Evolutionary conservation across 1,139 yeast species (phyloP).

Genomic region (Taiozyma sp.): DNA sequence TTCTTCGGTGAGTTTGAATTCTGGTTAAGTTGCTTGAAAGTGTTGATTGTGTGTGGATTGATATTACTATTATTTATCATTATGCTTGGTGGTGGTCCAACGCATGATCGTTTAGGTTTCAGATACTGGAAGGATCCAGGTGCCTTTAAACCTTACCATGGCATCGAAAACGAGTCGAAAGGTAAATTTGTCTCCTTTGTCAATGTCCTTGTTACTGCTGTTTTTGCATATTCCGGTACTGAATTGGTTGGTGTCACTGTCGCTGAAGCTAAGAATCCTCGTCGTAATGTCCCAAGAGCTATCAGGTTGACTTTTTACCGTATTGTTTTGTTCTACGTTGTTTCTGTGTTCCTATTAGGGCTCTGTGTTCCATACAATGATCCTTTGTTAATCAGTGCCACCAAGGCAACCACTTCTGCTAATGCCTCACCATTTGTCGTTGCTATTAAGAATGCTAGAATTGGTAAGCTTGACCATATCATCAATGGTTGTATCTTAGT

Average conservation of each 20-base stretch:
- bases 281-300: constrained; percentile 70
- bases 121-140: constrained; percentile 57
- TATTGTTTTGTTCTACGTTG: constrained; percentile 60
- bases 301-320: constrained; percentile 70
- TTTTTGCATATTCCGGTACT: constrained; percentile 69
- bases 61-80: constrained; percentile 54
- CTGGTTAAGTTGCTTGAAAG: constrained; percentile 48
- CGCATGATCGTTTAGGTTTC: constrained; percentile 46
- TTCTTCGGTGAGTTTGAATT: constrained; percentile 69
- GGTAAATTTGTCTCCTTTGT: constrained; percentile 62
- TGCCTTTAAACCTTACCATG: constrained; percentile 59
- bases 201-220: constrained; percentile 65
- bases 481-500: constrained; percentile 62
- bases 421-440: constrained; percentile 74
- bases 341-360: constrained; percentile 61
- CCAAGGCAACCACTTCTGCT: constrained; percentile 42
- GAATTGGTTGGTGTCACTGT: constrained; percentile 68
- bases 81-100: constrained; percentile 52
- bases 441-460: constrained; percentile 54
- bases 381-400: constrained; percentile 37
- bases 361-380: constrained; percentile 69
- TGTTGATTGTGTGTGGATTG: constrained; percentile 55
- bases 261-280: constrained; percentile 70
- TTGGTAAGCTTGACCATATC: constrained; percentile 53
- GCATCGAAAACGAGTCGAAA: constrained; percentile 38